phyloP scores from a whole-genome alignment of 2,329 filamentous ascomycete species.

The Lachnellula cervina region DNA sequence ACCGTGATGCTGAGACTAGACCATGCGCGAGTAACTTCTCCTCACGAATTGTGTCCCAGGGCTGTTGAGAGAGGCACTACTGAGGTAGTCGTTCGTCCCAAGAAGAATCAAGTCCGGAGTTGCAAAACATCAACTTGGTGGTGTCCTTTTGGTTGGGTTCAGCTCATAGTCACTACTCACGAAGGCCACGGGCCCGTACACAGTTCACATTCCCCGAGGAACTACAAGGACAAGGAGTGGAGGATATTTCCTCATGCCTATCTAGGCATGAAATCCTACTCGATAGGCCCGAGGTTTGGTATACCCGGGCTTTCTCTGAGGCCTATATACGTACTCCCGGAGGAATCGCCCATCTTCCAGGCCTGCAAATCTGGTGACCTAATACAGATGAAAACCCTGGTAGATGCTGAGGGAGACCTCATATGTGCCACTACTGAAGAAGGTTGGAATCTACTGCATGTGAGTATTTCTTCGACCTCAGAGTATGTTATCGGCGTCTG shows the following conservation, averaged over 20 bases:
- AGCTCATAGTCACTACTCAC: neutral
- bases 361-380: neutral
- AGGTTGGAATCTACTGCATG: neutral
- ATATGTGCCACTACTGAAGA: neutral
- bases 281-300: neutral
- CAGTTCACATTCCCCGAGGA: too few relatives aligned
- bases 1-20: neutral
- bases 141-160: neutral
- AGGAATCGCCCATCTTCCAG: neutral
- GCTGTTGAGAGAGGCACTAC: neutral
- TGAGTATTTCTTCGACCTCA: neutral
- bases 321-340: neutral
- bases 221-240: neutral
- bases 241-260: neutral
- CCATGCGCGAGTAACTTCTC: neutral
- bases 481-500: neutral
- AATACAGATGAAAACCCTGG: neutral
- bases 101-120: neutral
- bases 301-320: neutral
- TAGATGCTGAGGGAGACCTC: neutral
- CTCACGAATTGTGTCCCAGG: neutral
- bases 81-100: neutral
- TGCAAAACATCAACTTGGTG: neutral
- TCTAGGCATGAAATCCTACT: neutral
- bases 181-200: neutral